Base-by-base conservation (phyloP, 2,329 filamentous ascomycete genomes). In the Annulohypoxylon truncatum region DNA sequence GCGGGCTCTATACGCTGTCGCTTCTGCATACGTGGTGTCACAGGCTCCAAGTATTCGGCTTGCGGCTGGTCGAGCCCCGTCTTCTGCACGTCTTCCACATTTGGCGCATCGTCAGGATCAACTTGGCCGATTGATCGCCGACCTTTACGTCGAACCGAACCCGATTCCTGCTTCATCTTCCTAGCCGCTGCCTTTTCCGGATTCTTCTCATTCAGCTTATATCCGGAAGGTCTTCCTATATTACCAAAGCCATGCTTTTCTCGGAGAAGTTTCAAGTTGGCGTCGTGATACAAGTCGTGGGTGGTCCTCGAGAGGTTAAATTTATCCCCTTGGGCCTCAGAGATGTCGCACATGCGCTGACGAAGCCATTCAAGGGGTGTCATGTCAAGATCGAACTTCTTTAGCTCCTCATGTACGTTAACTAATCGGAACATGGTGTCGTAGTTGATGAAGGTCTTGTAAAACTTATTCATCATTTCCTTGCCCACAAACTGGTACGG, bases 401-500 rank as follows among this genome's bases (percentile, higher is more conserved):
- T 81, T 46, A 89, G 77, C 72, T 87, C 85, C 2, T 82, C 81
- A 26, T 87, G 78, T 0, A 85, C 82, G 51, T 86, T 84, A 35
- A 82, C 84, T 33, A 89, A 75, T 2, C 86, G 83, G 71, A 85
- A 87, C 2, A 88, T 76, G 0, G 85, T 88, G 67, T 88, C 85
- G 69, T 88, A 88, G 38, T 83, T 84, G 18, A 77, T 75, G n/a
- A 83, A 75, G 3, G 75, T 75, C 66, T 76, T 76, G 67, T 77
- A 77, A 51, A 69, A 75, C 46, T 78, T 78, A 12, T 78, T 82
- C 58, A 87, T 83, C 71, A 81, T 85, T 18, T 80, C 78, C 74
- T 88, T 88, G 29, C 76, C 80, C 2, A 88, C 78, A 8, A 88
- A 80, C 73, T 89, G 86, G 61, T 85, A 87, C 0, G 86, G 86